Percentiles rank a stretch among this genome's conserved stretches.
These are phyloP conservation scores for Exophiala calicioides DNA, from an alignment of 2,329 filamentous ascomycete species.

Conservation along the genomic window DNA sequence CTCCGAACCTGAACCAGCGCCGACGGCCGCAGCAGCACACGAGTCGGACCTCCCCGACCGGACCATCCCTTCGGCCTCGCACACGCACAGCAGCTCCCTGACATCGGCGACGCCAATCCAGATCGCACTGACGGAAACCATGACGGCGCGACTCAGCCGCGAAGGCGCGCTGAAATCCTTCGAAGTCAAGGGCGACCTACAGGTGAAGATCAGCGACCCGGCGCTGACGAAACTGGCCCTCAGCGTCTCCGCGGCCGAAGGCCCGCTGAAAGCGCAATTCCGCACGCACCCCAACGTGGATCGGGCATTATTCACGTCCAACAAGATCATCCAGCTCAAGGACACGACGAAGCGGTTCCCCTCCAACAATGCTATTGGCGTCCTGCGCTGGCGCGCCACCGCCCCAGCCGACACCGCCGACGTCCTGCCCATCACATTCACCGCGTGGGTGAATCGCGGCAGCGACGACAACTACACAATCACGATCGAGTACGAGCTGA, in stretches of 20 bases:
- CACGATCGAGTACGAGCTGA: conserved; percentile 94
- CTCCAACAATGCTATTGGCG: conserved; percentile 87
- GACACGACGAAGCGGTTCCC: conserved; percentile 88
- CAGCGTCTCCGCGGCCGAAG: conserved; percentile 71
- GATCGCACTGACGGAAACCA: conserved; percentile 83
- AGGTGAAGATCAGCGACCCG: conserved; percentile 84
- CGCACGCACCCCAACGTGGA: conserved; percentile 97
- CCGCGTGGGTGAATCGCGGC: conserved; percentile 96
- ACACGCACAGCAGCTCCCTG: conserved; percentile 58
- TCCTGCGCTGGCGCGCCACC: conserved; percentile 86
- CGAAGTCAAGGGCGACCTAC: conserved; percentile 87
- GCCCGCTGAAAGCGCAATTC: conserved; percentile 69
- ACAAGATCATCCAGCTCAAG: conserved; percentile 84
- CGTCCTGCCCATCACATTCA: conserved; percentile 90
- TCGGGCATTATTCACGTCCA: conserved; percentile 78
- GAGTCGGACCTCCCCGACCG: conserved; percentile 56
- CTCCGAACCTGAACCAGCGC: conserved; percentile 71
- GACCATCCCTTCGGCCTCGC: conserved; percentile 41
- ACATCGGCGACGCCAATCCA: conserved; percentile 83
- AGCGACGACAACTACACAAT: conserved; percentile 80
- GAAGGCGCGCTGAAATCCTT: conserved; percentile 86
- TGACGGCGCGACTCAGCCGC: conserved; percentile 82
- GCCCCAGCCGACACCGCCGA: conserved; percentile 77
- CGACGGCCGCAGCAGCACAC: conserved; percentile 8
- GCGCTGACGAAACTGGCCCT: conserved; percentile 91